Evolutionary conservation across 2,329 filamentous ascomycete species (phyloP), one percentile per base, ranked within the genome.

Genomic region (Microcera coccophila): DNA sequence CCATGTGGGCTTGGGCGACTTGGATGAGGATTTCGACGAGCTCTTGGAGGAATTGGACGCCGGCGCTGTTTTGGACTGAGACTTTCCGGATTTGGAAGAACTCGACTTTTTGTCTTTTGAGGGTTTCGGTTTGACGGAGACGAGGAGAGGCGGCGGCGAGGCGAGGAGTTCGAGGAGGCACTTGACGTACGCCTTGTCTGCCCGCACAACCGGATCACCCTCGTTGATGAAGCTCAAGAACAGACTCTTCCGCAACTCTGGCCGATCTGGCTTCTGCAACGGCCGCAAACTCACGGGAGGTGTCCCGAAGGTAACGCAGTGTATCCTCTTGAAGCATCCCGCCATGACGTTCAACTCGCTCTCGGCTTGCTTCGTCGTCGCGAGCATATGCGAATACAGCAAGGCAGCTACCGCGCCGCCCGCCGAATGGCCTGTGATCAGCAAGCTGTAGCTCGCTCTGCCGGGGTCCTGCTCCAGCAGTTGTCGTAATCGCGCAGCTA

Each of bases 341-440:
- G 84, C 82, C 4, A 94, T 74, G 22, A 71, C 63, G 47, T 76
- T 87, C 33, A 95, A 78, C 58, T 91, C 85, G 5, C 83, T 88
- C 32, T 72, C 63, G 3, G 83, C 71, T 2, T 64, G 64, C 11
- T 62, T 64, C 1, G 73, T 76, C 3, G 69, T 72, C 3, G 80
- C 72, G 29, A 91, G 75, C 83, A 95, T 91, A 64, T 95, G 90
- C 26, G 78, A 76, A 64, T 89, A 95, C 0, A 95, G 72, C 10
- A 95, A 71, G 3, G 83, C 78, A 0, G 89, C 89, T 1, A 95
- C 82, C 0, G 90, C 90, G 3, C 90, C 90, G 14, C 89, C 90
- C 0, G 90, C 90, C 1, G 84, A 89, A 60, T 95, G 90, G 0
- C 90, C 90, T 0, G 90, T 94, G 47, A 95, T 85, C 15, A 95